Evolutionary conservation across 73 alveolate species (phyloP), one percentile per base, ranked within the genome.

Genomic region (Tetrahymena malaccensis): DNA sequence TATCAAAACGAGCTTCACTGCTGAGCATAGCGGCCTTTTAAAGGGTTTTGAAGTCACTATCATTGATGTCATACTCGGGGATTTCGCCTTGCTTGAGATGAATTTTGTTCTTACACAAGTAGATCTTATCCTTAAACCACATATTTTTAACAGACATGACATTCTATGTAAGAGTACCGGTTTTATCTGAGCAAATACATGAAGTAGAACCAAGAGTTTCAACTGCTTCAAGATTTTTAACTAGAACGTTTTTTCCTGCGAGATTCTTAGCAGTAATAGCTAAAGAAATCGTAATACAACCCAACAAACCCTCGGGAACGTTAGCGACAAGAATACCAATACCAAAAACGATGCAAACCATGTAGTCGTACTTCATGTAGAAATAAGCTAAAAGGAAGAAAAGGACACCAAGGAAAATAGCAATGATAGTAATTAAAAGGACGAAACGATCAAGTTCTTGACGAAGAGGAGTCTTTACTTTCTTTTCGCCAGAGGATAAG

Each of bases 291-390:
- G 99, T 99, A 50, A 99, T 99, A 38, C 99, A 96, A 16, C 98
- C 98, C 35, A 98, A 95, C 43, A 99, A 97, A 43, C 99, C 99
- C 96, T 98, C 99, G 43, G 99, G 99, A 43, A 98, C 99, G 95
- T 99, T 98, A n/a, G 99, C 99, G 25, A 98, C 99, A 94, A 98
- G 98, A 85, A 98, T 98, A 93, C 99, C 99, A 96, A 99, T 98
- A 89, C 99, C 98, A 94, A 98, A 95, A 13, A 95, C 84, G 8
- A 95, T 38, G 93, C 94, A 85, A 17, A 93, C 70, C 56, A 95
- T n/a, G 37, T 27, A 27, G 43, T n/a, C 40, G 11, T 70, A 70
- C 1, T 70, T 70, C 89, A 70, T 70, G 5, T 22, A n/a, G 37
- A 70, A 70, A n/a, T 70, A 70, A n/a, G 89, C 99, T 57, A 98